These are phyloP conservation scores for Leptographium procerum DNA, from an alignment of 2,329 filamentous ascomycete genomes.

Conservation along the genomic window DNA sequence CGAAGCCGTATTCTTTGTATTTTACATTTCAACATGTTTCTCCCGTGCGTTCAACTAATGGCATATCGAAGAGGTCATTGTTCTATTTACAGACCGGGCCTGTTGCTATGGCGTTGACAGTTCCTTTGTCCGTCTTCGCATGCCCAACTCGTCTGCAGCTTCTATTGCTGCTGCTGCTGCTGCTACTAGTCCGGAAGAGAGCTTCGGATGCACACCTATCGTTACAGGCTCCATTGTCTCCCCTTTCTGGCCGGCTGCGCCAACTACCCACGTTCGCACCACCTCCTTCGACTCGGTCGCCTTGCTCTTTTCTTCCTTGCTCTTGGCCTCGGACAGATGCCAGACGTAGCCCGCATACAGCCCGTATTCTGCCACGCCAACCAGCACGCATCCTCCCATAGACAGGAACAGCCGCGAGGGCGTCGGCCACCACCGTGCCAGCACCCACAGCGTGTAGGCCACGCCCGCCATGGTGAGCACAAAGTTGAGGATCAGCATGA, in stretches of 20 bases:
- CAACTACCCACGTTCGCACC: constrained; percentile 59
- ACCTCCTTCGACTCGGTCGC: constrained; percentile 57
- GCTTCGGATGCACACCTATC: not conserved
- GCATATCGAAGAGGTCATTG: too few relatives aligned
- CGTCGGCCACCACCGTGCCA: constrained; percentile 63
- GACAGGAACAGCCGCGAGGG: constrained; percentile 59
- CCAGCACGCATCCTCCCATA: constrained; percentile 56
- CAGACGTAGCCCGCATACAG: constrained; percentile 68
- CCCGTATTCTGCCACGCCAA: constrained; percentile 65
- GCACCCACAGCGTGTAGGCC: constrained; percentile 67
- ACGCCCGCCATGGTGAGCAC: constrained; percentile 75
- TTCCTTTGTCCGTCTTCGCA: not conserved
- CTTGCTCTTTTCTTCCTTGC: constrained; percentile 44
- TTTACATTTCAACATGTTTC: too few relatives aligned
- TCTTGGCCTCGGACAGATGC: constrained; percentile 57
- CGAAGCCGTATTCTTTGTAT: too few relatives aligned
- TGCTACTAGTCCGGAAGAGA: not conserved
- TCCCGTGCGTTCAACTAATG: too few relatives aligned
- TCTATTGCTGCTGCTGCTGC: not conserved
- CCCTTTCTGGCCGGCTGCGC: constrained; percentile 13
- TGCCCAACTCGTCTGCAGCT: not conserved
- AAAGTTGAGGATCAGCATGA: constrained; percentile 81
- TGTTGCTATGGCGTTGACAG: not conserved
- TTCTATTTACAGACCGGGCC: not conserved
- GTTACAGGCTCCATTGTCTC: constrained; percentile 11